phyloP scores from a whole-genome alignment of 306 rosid genomes.

The Cicer bijugum region DNA sequence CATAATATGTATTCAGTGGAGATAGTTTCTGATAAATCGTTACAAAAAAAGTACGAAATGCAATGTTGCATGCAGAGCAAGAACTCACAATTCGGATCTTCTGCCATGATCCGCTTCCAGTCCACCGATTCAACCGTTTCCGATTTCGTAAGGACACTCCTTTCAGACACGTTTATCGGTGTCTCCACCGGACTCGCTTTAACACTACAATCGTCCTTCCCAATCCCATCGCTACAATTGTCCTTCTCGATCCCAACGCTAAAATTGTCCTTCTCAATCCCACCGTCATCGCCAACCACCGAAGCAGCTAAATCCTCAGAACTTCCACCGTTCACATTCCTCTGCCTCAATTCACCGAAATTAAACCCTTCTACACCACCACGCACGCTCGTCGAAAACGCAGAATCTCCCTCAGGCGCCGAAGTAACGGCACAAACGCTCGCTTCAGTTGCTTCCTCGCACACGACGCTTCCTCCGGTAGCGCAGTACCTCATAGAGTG shows the following conservation, averaged over 20 bases:
- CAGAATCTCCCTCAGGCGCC: constrained; percentile 48
- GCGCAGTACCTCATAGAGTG: constrained; percentile 39
- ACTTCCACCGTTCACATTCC: constrained; percentile 59
- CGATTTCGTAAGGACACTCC: constrained; percentile 51
- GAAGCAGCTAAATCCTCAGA: constrained; percentile 50
- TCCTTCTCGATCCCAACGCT: constrained; percentile 29
- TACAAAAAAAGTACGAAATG: constrained; percentile 1
- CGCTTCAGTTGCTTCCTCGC: constrained; percentile 49
- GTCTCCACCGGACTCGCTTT: constrained; percentile 53
- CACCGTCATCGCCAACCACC: constrained; percentile 20
- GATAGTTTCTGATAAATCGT: constrained; percentile 17
- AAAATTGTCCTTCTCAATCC: constrained; percentile 42
- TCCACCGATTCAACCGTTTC: constrained; percentile 72
- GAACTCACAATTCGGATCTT: constrained; percentile 88
- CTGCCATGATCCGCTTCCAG: constrained; percentile 86
- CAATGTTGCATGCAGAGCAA: constrained; percentile 47
- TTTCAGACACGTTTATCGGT: constrained; percentile 57
- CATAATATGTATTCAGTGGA: not conserved
- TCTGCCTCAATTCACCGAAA: constrained; percentile 77
- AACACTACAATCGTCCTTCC: constrained; percentile 45
- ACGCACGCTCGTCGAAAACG: constrained; percentile 46
- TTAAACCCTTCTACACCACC: constrained; percentile 60
- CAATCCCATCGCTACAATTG: not conserved
- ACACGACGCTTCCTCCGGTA: constrained; percentile 47
- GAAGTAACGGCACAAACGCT: constrained; percentile 48